Base-by-base conservation (phyloP, 2,329 filamentous ascomycete genomes). In the Fusarium robinianum region DNA sequence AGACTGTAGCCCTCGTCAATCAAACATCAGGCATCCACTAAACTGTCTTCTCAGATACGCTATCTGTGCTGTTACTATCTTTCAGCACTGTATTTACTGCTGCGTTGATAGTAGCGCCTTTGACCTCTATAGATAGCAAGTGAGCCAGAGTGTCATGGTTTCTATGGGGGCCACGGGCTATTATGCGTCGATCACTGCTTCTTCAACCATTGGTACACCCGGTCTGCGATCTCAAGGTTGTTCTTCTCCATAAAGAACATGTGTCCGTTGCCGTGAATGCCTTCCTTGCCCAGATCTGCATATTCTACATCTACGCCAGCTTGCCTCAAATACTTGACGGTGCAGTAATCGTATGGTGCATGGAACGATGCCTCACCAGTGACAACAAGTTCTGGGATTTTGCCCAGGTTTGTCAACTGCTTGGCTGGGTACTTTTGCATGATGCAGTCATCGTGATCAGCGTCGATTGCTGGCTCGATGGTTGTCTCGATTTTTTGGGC, bases 241-340 rank as follows among this genome's bases (percentile, higher is more conserved):
- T 57, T 57, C 41, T 53, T 50, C 32, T 58, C 54, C 5, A 51
- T 34, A 12, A 49, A 41, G 25, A 58, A 38, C 14, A 58, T 51
- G 19, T 58, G 51, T 0, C 49, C 41, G 5, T 58, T 58, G 0
- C 55, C 54, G 19, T 46, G 43, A 6, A 58, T 55, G 1, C 49
- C 43, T 16, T 14, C 17, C 2, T 49, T 27, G 4, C 40, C 41
- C 3, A 58, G 16, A 35, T 53, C 46, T 8, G 53, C 46, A 45
- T 43, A 58, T 8, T 55, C 43, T 6, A 39, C 49, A 5, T 40
- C 49, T 1, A 37, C 49, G 1, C 51, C 55, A 22, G 46, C 49
- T 8, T 55, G 54, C 29, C 44, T 32, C 3, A 51, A 26, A 12
- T 48, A 58, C 2, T 51, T 35, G 6, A 55, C 22, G 2, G 44